phyloP scores from a whole-genome alignment of 1,284 basidiomycete species.

The Cystobasidium sp. region DNA sequence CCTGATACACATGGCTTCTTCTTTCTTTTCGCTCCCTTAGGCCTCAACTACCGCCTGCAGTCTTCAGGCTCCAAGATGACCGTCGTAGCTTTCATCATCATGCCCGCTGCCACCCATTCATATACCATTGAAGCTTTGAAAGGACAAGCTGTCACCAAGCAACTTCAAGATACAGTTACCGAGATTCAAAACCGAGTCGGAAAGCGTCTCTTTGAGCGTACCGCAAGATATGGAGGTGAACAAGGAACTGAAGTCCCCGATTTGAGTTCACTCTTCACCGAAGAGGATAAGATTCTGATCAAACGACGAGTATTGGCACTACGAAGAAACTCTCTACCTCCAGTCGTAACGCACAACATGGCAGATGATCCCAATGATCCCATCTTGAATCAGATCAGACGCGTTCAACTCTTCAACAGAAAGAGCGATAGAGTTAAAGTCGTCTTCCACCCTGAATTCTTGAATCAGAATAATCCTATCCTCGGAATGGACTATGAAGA shows the following conservation, averaged over 20 bases:
- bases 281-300: slow-evolving; percentile 91
- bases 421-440: slow-evolving; percentile 86
- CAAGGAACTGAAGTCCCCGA: slow-evolving; percentile 72
- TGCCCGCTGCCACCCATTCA: slow-evolving; percentile 93
- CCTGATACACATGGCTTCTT: neutral
- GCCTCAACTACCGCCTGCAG: slow-evolving; percentile 83
- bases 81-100: slow-evolving; percentile 97
- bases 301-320: slow-evolving; percentile 96
- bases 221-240: slow-evolving; percentile 88
- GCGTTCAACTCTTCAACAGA: slow-evolving; percentile 88
- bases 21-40: slow-evolving; percentile 48
- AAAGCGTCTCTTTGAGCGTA: slow-evolving; percentile 87
- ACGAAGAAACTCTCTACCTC: slow-evolving; percentile 88
- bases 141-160: slow-evolving; percentile 96
- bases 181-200: slow-evolving; percentile 94
- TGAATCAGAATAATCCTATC: slow-evolving; percentile 97
- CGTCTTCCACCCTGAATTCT: slow-evolving; percentile 97
- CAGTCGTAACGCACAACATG: slow-evolving; percentile 98
- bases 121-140: slow-evolving; percentile 98
- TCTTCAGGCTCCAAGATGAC: slow-evolving; percentile 77
- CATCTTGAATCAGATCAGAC: slow-evolving; percentile 90
- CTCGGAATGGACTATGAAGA: slow-evolving; percentile 97
- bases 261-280: slow-evolving; percentile 77
- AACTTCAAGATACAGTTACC: slow-evolving; percentile 89
- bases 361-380: slow-evolving; percentile 88